Evolutionary conservation across 2,329 filamentous ascomycete species (phyloP), one percentile per base, ranked within the genome.

Genomic region (Domatiomyces globalis): DNA sequence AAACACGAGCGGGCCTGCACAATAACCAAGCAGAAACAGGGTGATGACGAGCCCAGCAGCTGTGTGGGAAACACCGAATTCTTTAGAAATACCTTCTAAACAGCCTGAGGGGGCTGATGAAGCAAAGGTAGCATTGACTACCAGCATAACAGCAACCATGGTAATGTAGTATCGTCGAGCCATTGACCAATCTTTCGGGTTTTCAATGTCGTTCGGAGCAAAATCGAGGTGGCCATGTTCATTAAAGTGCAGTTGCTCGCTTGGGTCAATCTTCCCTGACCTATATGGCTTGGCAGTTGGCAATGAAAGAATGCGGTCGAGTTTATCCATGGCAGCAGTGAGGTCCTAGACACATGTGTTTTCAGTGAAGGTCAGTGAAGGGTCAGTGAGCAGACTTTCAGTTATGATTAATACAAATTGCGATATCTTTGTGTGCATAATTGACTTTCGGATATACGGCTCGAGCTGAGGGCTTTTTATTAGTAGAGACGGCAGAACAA

Each of bases 21-120:
- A 76, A 60, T 83, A 85, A 5, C 80, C 80, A 44, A 83, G 69
- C 6, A 84, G 69, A 56, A 79, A 84, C 17, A 80, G 71, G 0
- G 80, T 81, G 33, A 83, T 79, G 6, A 79, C 80, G 1, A 84
- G 65, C 1, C 69, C 70, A 0, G 73, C 72, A 2, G 67, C 73
- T 53, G 73, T 71, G 5, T 51, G 55, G 0, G 74, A 77, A 1
- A 80, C 68, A 15, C 64, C 56, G 49, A 79, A 76, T 12, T 71
- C 62, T 52, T 69, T 53, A 1, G 67, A 62, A 44, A 76, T 74
- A 44, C 70, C 54, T 7, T 64, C 49, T 12, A 68, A 56, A 54
- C 59, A 64, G 2, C 64, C 68, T 42, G 67, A 71, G 7, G 65
- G 68, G 36, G 66, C 65, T 20, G 69, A 70, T 4, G 72, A 73